Percentiles rank a stretch among this genome's conserved stretches.
phyloP scores from a whole-genome alignment of 768 basidiomycete genomes.

The Leccinum pellstonianum region DNA sequence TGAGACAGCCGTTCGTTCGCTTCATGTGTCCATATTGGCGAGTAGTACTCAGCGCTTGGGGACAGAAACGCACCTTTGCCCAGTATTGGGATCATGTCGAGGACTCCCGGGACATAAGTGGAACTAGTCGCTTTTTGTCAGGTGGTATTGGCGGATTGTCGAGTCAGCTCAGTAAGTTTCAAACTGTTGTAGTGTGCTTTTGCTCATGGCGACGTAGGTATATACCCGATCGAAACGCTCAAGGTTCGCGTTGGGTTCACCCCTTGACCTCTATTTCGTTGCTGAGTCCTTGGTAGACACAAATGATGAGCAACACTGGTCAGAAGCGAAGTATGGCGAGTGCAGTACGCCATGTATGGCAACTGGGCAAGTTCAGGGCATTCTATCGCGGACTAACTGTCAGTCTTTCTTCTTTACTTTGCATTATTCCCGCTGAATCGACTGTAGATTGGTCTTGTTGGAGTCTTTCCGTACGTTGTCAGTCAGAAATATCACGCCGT shows the following conservation, averaged over 20 bases:
- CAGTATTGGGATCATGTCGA: conserved; percentile 89
- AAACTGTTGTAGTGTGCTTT: conserved; percentile 6
- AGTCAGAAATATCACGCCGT: neutral
- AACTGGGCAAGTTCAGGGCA: conserved; percentile 71
- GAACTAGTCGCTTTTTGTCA: conserved; percentile 88
- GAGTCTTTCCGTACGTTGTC: conserved; percentile 86
- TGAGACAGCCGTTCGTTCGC: conserved; percentile 77
- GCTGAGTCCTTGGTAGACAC: conserved; percentile 50
- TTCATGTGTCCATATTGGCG: conserved; percentile 13
- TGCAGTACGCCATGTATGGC: conserved; percentile 75
- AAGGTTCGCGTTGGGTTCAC: conserved; percentile 52
- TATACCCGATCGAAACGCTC: conserved; percentile 95
- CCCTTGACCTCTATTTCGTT: neutral
- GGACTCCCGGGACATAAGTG: conserved; percentile 85
- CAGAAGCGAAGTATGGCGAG: conserved; percentile 55
- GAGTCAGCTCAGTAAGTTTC: conserved; percentile 79
- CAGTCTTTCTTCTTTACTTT: conserved; percentile 35
- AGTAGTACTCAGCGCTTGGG: conserved; percentile 17
- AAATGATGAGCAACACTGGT: conserved; percentile 92
- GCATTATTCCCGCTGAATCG: conserved; percentile 12
- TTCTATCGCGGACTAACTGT: conserved; percentile 92
- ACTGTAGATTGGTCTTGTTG: conserved; percentile 83
- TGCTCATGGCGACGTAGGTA: conserved; percentile 51
- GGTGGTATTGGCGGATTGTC: conserved; percentile 96
- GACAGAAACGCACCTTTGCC: conserved; percentile 92